phyloP scores from a whole-genome alignment of 805 yeast genomes.

The Barnettozyma populi region DNA sequence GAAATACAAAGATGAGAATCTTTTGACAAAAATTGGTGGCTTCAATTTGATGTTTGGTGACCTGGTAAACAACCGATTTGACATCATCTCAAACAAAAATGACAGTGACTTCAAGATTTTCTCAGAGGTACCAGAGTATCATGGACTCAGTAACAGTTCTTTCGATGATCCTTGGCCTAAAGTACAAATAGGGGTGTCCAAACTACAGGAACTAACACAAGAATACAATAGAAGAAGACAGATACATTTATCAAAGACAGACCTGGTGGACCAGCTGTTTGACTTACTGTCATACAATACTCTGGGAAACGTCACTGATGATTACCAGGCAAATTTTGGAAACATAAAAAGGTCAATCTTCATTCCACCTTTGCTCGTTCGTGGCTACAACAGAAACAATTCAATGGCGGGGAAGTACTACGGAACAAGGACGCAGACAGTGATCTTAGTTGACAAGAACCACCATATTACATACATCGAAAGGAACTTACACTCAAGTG shows the following conservation, averaged over 20 bases:
- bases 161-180: slow-evolving; percentile 72
- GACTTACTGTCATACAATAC: slow-evolving; percentile 46
- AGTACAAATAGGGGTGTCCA: slow-evolving; percentile 47
- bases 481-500: slow-evolving; percentile 48
- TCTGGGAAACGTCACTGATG: slow-evolving; percentile 25
- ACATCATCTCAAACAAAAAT: slow-evolving; percentile 25
- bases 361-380: slow-evolving; percentile 56
- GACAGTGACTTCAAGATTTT: slow-evolving; percentile 28
- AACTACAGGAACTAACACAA: slow-evolving; percentile 31
- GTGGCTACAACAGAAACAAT: slow-evolving; percentile 28
- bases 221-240: slow-evolving; percentile 18
- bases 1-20: slow-evolving; percentile 16
- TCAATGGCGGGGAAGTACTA: slow-evolving; percentile 51
- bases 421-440: slow-evolving; percentile 87
- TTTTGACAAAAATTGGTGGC: slow-evolving; percentile 23
- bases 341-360: slow-evolving; percentile 56
- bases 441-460: slow-evolving; percentile 50
- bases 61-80: slow-evolving; percentile 25
- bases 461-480: slow-evolving; percentile 59
- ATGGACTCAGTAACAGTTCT: slow-evolving; percentile 68
- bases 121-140: slow-evolving; percentile 27
- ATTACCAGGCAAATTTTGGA: slow-evolving; percentile 32
- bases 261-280: slow-evolving; percentile 47
- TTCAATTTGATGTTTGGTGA: slow-evolving; percentile 36
- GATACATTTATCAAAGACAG: slow-evolving; percentile 29